Percentiles rank a stretch among this genome's conserved stretches.
phyloP scores from a whole-genome alignment of 139 green algal species.

The Chlamydomonas sp. region DNA sequence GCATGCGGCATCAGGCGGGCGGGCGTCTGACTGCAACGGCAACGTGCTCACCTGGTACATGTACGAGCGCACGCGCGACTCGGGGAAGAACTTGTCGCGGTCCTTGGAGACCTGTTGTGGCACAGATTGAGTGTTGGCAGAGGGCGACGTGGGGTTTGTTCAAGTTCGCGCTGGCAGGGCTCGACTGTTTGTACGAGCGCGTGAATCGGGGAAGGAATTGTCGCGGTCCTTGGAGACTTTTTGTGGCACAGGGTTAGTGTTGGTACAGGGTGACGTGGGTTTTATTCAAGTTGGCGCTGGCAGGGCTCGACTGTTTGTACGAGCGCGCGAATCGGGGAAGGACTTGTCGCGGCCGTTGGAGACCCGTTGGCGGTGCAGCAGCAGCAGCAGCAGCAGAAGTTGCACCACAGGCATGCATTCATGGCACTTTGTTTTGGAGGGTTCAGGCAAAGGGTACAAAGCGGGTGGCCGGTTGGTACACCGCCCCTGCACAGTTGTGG shows the following conservation, averaged over 20 bases:
- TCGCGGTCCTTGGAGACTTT: conserved; percentile 86
- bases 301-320: too few species aligned
- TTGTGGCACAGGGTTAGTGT: conserved; percentile 82
- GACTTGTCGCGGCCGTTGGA: neutral
- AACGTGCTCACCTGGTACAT: too few species aligned
- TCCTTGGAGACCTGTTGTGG: conserved; percentile 94
- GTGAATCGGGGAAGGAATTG: conserved; percentile 66
- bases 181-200: too few species aligned
- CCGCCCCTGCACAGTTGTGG: neutral
- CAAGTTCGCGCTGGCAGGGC: too few species aligned
- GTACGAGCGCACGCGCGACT: conserved; percentile 76
- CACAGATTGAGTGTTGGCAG: conserved; percentile 86
- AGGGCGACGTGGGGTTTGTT: too few species aligned
- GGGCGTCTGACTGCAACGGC: too few species aligned
- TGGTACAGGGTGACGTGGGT: conserved; percentile 97
- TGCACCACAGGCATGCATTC: neutral
- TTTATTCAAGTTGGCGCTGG: too few species aligned
- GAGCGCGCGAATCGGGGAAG: neutral
- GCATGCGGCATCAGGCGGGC: too few species aligned
- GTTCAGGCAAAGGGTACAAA: too few species aligned
- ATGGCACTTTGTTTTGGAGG: too few species aligned
- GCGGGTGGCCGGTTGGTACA: too few species aligned
- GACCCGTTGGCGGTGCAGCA: conserved; percentile 49
- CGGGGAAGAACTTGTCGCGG: conserved; percentile 67
- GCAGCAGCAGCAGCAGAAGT: neutral